These are phyloP conservation scores for Quercus glauca DNA, from an alignment of 306 rosid genomes.

Conservation along the genomic window DNA sequence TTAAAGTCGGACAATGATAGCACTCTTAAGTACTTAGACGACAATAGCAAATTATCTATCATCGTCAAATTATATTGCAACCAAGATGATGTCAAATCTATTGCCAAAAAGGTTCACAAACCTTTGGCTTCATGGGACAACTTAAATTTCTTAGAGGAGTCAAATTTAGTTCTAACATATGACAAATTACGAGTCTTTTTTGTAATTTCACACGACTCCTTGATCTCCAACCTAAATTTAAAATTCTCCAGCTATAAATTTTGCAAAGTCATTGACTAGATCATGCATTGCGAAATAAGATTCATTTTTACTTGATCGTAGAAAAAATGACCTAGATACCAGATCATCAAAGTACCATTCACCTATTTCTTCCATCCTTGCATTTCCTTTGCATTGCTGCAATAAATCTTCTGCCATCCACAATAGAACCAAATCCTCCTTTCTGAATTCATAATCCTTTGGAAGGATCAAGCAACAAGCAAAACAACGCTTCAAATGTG, in stretches of 20 bases:
- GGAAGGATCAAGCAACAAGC: constrained; percentile 15
- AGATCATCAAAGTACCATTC: constrained; percentile 1
- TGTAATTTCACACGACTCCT: not conserved
- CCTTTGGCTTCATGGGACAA: not conserved
- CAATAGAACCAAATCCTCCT: not conserved
- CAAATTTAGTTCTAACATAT: not conserved
- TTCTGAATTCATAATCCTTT: not conserved
- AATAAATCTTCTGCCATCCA: constrained; percentile 27
- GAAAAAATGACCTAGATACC: constrained; percentile 23
- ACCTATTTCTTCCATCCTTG: constrained; percentile 12
- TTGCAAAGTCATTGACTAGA: constrained; percentile 18
- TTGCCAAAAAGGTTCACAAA: not conserved
- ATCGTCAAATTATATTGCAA: too few relatives aligned
- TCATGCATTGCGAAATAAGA: constrained; percentile 21
- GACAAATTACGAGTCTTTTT: constrained; percentile 13
- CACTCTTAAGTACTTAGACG: not conserved
- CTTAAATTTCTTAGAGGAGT: not conserved
- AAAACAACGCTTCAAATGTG: constrained; percentile 9
- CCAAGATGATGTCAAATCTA: not conserved
- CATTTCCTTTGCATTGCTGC: not conserved
- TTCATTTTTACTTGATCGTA: not conserved
- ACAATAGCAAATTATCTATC: not conserved
- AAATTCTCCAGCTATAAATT: not conserved
- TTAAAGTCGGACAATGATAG: not conserved
- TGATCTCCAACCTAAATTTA: not conserved